Conservation (phyloP, 371 early-diverging fungal genomes). For the Chytridium lagenaria region DNA sequence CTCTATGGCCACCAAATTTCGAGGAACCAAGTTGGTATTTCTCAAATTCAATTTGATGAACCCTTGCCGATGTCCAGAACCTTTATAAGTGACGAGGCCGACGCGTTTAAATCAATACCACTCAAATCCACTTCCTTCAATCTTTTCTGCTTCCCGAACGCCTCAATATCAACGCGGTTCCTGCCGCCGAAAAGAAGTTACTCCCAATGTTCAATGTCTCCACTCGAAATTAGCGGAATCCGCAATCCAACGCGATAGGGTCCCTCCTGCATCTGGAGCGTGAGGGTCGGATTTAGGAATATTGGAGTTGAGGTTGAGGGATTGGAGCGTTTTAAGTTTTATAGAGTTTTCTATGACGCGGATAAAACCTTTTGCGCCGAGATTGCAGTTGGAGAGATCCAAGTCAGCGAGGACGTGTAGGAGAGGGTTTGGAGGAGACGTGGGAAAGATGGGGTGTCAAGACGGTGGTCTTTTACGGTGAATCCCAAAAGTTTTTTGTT, state of each 20-base stretch:
- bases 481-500: not conserved
- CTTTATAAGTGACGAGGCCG: not conserved
- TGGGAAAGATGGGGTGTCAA: too few relatives aligned
- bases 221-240: not conserved
- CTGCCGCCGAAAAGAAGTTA: not conserved
- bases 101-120: not conserved
- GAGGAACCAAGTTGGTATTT: not conserved
- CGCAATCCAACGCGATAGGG: not conserved
- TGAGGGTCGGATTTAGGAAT: not conserved
- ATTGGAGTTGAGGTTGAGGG: not conserved
- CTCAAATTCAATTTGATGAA: not conserved
- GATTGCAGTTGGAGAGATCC: not conserved
- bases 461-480: not conserved
- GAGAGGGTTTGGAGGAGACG: too few relatives aligned
- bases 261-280: not conserved
- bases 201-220: not conserved
- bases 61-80: not conserved
- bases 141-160: not conserved
- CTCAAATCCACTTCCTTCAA: not conserved
- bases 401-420: not conserved
- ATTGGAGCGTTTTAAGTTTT: not conserved
- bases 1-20: not conserved
- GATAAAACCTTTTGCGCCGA: not conserved
- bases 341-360: not conserved
- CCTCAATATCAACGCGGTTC: not conserved